Base-by-base conservation (phyloP, 352 stramenopile species). In the Phytophthora sojae region DNA sequence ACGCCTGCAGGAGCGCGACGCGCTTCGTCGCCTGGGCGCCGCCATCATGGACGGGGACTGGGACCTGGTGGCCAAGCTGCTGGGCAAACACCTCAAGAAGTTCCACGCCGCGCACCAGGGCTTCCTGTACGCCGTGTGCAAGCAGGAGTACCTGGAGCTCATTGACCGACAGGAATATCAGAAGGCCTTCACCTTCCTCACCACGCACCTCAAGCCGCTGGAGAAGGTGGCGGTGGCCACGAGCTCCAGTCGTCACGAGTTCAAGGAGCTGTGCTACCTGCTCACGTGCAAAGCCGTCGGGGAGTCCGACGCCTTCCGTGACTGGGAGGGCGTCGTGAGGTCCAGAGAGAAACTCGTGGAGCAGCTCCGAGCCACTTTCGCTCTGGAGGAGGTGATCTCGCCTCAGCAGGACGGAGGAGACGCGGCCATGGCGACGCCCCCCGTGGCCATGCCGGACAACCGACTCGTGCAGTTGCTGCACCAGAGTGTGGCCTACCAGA, bases 111-210 rank as follows among this genome's bases (percentile, higher is more conserved):
- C 86, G 44, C 89, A 96, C 58, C 88, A 96, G 51, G 88, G 88
- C 6, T 97, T 97, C 61, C 80, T 96, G 23, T 97, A 97, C 69
- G 89, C 88, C 14, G 84, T 97, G 3, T 96, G 86, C 75, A 95
- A 95, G 64, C 89, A 97, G 64, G 89, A 97, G 68, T 96, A 96
- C 62, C 73, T 97, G 1, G 89, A 96, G 62, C 87, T 97, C 25
- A 95, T 96, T 61, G 88, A 96, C 63, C 82, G 90, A 9, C 89
- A 96, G 58, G 90, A 96, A 76, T 95, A 94, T 65, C 89, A 97
- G 69, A 96, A 96, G 37, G 90, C 89, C 12, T 97, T 96, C 67
- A 96, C 89, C 55, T 97, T 96, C 71, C 82, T 97, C 61, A 94
- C 87, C 35, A 95, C 90, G 69, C 85, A 95, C 69, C 83, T 96